These are phyloP conservation scores for Xylaria multiplex DNA, from an alignment of 2,329 filamentous ascomycete species.

Conservation along the genomic window DNA sequence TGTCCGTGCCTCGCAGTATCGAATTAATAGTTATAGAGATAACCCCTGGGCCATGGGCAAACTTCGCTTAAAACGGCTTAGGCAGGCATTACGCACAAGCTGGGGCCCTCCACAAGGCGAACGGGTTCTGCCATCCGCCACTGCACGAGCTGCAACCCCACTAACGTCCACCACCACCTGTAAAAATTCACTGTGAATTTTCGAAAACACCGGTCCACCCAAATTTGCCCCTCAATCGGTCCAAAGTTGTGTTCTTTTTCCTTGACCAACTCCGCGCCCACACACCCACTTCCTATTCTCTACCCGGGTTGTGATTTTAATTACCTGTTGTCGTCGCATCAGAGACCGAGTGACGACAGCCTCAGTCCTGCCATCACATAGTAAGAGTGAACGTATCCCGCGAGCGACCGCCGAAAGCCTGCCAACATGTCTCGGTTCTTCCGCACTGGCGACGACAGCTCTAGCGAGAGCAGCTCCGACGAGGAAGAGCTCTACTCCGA, in stretches of 20 bases:
- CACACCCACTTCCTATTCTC: conserved; percentile 24
- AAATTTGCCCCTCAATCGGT: conserved; percentile 45
- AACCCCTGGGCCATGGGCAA: neutral
- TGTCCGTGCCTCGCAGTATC: no score
- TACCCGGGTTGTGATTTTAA: conserved; percentile 21
- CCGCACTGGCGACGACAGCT: conserved; percentile 90
- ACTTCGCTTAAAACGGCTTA: conserved; percentile 12
- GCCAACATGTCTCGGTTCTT: conserved; percentile 94
- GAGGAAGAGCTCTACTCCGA: conserved; percentile 94
- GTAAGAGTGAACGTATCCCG: conserved; percentile 9
- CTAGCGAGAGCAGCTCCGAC: conserved; percentile 93
- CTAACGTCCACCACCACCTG: conserved; percentile 45
- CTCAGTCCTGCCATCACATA: neutral
- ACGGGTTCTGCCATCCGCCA: conserved; percentile 19
- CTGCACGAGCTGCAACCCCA: conserved; percentile 37
- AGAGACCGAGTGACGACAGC: conserved; percentile 10
- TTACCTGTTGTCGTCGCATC: conserved; percentile 15
- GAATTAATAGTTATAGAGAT: neutral
- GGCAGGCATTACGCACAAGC: neutral
- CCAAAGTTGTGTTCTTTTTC: conserved; percentile 32
- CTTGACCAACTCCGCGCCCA: conserved; percentile 29
- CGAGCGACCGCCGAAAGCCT: conserved; percentile 36
- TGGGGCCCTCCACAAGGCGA: no score
- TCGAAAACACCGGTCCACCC: conserved; percentile 43
- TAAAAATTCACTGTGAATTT: conserved; percentile 49